Evolutionary conservation across 345 rosid species (phyloP).

Genomic region (Citrus cavaleriei): DNA sequence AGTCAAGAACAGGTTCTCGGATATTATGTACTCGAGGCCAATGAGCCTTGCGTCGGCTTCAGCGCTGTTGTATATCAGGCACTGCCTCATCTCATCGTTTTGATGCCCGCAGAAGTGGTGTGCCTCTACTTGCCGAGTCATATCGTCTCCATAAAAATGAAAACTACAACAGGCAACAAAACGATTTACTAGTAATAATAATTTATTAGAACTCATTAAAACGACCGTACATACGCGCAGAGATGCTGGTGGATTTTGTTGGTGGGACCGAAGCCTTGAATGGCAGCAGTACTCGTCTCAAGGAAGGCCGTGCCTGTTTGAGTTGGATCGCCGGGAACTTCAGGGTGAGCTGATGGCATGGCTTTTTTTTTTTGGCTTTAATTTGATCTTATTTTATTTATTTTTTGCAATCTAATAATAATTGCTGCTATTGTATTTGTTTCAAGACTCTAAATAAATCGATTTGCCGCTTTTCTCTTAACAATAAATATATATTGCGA

Average conservation of each 20-base stretch:
- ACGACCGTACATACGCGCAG: conserved; percentile 53
- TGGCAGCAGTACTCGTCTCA: conserved; percentile 60
- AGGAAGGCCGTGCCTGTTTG: conserved; percentile 42
- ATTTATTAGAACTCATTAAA: too few relatives aligned
- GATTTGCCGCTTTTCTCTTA: too few relatives aligned
- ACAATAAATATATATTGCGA: too few relatives aligned
- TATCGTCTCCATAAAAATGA: conserved; percentile 67
- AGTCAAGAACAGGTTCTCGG: conserved; percentile 66
- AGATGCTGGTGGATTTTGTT: conserved; percentile 81
- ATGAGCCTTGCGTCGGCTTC: conserved; percentile 51
- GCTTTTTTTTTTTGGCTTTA: not conserved
- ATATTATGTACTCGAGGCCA: conserved; percentile 68
- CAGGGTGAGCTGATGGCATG: conserved; percentile 35
- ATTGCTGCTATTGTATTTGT: too few relatives aligned
- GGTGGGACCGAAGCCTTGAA: conserved; percentile 57
- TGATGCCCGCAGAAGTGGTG: conserved; percentile 75
- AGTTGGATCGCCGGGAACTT: conserved; percentile 63
- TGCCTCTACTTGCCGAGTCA: conserved; percentile 79
- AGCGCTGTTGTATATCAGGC: conserved; percentile 62
- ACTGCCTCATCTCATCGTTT: conserved; percentile 86
- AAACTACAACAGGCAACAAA: conserved; percentile 32
- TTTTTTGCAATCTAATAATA: too few relatives aligned
- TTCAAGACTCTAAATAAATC: too few relatives aligned
- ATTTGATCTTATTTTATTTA: not conserved
- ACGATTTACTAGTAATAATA: too few relatives aligned